Conservation (phyloP, 352 stramenopile genomes). For the Pythium folliculosum region DNA sequence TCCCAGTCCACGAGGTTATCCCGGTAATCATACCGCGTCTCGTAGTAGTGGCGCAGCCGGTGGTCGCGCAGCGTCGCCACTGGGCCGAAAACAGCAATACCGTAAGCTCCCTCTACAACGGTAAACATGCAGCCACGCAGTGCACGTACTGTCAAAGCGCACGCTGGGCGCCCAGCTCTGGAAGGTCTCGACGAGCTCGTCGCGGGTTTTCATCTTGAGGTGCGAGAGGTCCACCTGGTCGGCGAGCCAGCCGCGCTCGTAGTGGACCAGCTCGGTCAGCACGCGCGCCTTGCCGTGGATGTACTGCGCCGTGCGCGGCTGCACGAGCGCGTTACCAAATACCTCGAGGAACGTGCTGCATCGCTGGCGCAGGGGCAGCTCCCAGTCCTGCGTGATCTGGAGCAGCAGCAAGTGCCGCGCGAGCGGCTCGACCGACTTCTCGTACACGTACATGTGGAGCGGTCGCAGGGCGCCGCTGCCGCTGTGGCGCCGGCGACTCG, state of each 20-base stretch:
- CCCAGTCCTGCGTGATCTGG: slow-evolving; percentile 82
- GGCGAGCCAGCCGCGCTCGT: slow-evolving; percentile 58
- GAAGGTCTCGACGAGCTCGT: slow-evolving; percentile 89
- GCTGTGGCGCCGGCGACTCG: slow-evolving; percentile 41
- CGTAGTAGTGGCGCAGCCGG: slow-evolving; percentile 89
- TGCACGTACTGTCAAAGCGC: slow-evolving; percentile 70
- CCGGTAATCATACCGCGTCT: slow-evolving; percentile 92
- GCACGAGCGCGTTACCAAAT: slow-evolving; percentile 91
- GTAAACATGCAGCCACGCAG: neutral
- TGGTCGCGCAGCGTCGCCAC: slow-evolving; percentile 84
- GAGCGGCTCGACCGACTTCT: slow-evolving; percentile 84
- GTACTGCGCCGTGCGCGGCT: slow-evolving; percentile 86
- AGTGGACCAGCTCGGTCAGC: slow-evolving; percentile 75
- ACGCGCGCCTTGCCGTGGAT: slow-evolving; percentile 72
- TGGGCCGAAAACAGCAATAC: slow-evolving; percentile 24
- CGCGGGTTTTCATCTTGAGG: slow-evolving; percentile 89
- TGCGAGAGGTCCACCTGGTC: slow-evolving; percentile 81
- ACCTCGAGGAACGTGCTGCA: slow-evolving; percentile 92
- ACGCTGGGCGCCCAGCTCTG: slow-evolving; percentile 73
- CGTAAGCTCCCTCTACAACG: neutral
- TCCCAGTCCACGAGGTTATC: slow-evolving; percentile 95
- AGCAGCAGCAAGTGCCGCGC: slow-evolving; percentile 90
- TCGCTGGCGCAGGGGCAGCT: slow-evolving; percentile 88
- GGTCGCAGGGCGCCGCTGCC: slow-evolving; percentile 33
- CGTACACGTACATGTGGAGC: slow-evolving; percentile 90